Evolutionary conservation across 768 basidiomycete genomes (phyloP), one percentile per base, ranked within the genome.

Genomic region (Nidularia pulvinata): DNA sequence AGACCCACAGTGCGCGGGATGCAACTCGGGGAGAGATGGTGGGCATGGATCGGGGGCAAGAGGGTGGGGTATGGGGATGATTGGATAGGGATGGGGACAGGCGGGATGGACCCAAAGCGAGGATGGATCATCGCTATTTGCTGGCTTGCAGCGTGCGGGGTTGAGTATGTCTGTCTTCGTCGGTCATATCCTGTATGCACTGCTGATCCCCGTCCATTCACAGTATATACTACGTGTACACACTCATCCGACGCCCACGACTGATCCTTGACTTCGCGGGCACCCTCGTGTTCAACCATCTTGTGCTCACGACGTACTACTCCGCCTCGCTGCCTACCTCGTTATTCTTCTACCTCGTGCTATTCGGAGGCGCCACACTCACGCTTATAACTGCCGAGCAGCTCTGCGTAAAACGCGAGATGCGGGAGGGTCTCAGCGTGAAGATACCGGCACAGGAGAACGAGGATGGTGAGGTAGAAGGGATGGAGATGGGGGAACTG

Each of bases 241-340:
- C 82, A 57, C 78, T 99, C 63, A 80, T 99, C 67, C 88, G 94
- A 46, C 83, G 93, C 46, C 97, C 97, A 36, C 91, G 96, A 19
- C 82, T 96, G 61, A 89, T 98, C 64, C 87, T 99, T 61, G 97
- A 99, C 73, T 97, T 97, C 70, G 80, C 93, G 7, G 68, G 96
- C 55, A 98, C 97, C 0, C 82, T 98, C 47, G 72, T 91, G 47
- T 91, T 96, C 79, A 91, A 88, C 66, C 97, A 99, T 69, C 75
- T 96, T 54, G 88, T 98, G 52, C 75, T 98, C 56, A 96, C 97
- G 51, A 95, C 93, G 36, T 98, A 98, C 72, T 94, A 93, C 68
- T 84, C 93, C 2, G 83, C 85, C 10, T 79, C 84, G 11, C 69
- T 91, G 57, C 97, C 97, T 6, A 91, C 91, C 0, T 95, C 93